Conservation (phyloP, 2,329 filamentous ascomycete genomes). For the Pestalotiopsis sp. region DNA sequence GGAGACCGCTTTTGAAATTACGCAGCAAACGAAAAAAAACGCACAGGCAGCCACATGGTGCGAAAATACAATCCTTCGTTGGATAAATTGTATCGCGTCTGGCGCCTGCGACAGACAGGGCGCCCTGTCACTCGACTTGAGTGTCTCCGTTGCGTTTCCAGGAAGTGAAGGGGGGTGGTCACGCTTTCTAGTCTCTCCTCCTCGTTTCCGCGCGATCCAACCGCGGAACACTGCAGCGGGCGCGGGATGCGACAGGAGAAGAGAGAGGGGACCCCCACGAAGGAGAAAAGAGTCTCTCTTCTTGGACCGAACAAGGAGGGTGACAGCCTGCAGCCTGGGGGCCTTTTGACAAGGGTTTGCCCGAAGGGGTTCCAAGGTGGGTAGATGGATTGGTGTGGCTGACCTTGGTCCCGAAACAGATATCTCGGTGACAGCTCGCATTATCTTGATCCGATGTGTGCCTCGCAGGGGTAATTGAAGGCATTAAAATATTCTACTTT, state of each 20-base stretch:
- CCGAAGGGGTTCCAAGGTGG: background rate
- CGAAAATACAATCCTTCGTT: background rate
- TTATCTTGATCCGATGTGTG: slow-evolving; percentile 2
- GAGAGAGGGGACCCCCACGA: slow-evolving; percentile 5
- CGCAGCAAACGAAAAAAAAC: background rate
- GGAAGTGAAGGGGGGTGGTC: background rate
- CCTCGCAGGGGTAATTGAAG: background rate
- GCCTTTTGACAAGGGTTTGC: background rate
- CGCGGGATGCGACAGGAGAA: slow-evolving; percentile 11
- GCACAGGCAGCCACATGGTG: background rate
- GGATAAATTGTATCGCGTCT: background rate
- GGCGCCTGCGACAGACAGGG: background rate
- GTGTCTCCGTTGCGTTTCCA: background rate
- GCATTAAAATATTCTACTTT: background rate
- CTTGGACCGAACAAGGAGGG: background rate
- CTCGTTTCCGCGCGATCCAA: background rate
- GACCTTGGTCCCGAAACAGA: slow-evolving; percentile 13
- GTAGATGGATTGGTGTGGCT: background rate
- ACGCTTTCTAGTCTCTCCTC: too few relatives aligned
- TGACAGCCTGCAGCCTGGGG: background rate
- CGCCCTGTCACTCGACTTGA: background rate
- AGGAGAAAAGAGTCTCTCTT: too few relatives aligned
- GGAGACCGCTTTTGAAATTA: background rate
- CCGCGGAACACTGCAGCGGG: background rate
- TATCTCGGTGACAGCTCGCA: slow-evolving; percentile 7